Evolutionary conservation across 2,329 filamentous ascomycete species (phyloP), one percentile per base, ranked within the genome.

Genomic region (Endoconidiophora laricicola): DNA sequence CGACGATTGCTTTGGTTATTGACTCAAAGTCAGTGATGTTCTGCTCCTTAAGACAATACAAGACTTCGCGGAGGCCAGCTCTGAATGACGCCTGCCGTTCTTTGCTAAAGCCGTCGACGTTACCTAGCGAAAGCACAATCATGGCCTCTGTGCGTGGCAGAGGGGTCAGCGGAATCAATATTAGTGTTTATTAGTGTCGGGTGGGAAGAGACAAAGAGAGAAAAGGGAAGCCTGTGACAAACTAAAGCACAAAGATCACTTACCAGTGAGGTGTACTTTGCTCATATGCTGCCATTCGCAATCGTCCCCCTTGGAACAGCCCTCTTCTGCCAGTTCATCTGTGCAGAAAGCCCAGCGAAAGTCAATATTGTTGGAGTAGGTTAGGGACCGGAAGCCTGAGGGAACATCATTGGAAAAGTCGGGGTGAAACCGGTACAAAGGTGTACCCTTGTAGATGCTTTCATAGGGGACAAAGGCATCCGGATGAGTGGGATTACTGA

Each of bases 291-390:
- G 75, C 56, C 69, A 80, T 50, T 77, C 68, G 66, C 91, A 98
- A 49, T 74, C 69, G 53, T 67, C 62, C 60, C 88, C 84, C 9
- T 46, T 46, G 57, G 81, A 80, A 26, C 73, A 64, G 55, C 91
- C 96, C 56, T 71, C 68, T 54, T 78, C 78, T 48, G 79, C 79
- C 44, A 84, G 67, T 63, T 94, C 85, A 58, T 77, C 81, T 37
- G 78, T 81, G 64, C 91, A 98, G 45, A 96, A 61, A 54, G 76
- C 74, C 57, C 75, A 79, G 54, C 77, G 71, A 22, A 79, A 72
- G 61, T 95, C 79, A 65, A 98, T 94, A 57, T 80, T 81, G 65
- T 94, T 85, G 67, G 86, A 95, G 67, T 90, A 96, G 41, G 88
- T 96, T 69, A 93, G 72, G 56, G 91, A 96, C 61, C 83, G 81